Evolutionary conservation across 148 eudicot species (phyloP).

Genomic region (Vaccinium vitisidaea): DNA sequence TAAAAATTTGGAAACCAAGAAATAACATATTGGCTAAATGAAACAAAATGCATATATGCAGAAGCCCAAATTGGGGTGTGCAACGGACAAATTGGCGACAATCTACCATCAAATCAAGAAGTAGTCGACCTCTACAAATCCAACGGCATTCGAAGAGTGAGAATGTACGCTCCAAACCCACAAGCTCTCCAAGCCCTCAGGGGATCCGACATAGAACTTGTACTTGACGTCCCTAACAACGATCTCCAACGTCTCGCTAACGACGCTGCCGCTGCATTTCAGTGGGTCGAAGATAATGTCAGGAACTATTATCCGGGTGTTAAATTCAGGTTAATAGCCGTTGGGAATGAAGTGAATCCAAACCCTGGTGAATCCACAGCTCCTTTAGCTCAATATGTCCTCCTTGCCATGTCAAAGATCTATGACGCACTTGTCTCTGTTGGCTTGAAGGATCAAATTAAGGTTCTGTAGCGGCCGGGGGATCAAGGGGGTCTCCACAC

Average conservation of each 20-base stretch:
- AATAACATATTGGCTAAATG: background rate
- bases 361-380: background rate
- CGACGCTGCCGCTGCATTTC: background rate
- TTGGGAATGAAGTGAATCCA: background rate
- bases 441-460: conserved; percentile 22
- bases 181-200: background rate
- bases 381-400: conserved; percentile 8
- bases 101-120: background rate
- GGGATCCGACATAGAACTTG: background rate
- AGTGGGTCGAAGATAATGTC: background rate
- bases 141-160: background rate
- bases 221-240: background rate
- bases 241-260: background rate
- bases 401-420: no score
- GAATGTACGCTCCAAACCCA: background rate
- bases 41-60: background rate
- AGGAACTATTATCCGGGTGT: background rate
- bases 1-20: no score
- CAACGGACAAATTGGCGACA: background rate
- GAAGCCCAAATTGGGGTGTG: background rate
- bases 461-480: no score
- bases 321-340: background rate
- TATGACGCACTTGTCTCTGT: no score
- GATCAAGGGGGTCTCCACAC: no score
- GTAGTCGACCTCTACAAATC: background rate